phyloP scores from a whole-genome alignment of 169 alveolate genomes.

The Perkinsus olseni region DNA sequence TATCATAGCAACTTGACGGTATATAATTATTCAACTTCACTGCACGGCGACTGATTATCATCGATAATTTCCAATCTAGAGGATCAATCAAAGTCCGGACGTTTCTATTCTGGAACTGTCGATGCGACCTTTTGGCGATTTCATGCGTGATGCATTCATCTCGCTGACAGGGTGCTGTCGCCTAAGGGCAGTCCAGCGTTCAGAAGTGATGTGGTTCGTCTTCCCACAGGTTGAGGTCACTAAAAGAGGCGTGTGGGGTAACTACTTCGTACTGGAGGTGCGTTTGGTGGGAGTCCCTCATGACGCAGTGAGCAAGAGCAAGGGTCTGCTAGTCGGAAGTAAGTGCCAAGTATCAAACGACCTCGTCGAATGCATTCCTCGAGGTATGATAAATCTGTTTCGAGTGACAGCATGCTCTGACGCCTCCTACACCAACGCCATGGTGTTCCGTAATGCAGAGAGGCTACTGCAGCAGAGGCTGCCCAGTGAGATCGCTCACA shows the following conservation, averaged over 20 bases:
- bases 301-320: background rate
- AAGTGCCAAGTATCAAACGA: background rate
- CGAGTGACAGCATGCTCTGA: background rate
- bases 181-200: too few relatives aligned
- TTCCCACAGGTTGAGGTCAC: background rate
- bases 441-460: background rate
- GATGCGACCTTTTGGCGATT: too few relatives aligned
- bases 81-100: too few relatives aligned
- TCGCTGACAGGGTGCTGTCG: too few relatives aligned
- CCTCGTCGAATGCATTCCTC: background rate
- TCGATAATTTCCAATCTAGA: background rate
- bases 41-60: too few relatives aligned
- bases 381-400: background rate
- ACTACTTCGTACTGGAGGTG: background rate
- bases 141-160: background rate
- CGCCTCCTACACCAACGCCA: background rate
- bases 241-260: background rate
- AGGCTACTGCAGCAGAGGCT: background rate
- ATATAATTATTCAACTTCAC: too few relatives aligned
- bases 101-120: too few relatives aligned
- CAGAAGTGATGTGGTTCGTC: too few relatives aligned
- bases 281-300: background rate
- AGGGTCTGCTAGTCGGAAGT: background rate
- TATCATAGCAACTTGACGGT: too few relatives aligned
- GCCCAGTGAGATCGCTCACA: background rate